Evolutionary conservation across 2,329 filamentous ascomycete species (phyloP), one percentile per base, ranked within the genome.

Genomic region (Alternaria panax): DNA sequence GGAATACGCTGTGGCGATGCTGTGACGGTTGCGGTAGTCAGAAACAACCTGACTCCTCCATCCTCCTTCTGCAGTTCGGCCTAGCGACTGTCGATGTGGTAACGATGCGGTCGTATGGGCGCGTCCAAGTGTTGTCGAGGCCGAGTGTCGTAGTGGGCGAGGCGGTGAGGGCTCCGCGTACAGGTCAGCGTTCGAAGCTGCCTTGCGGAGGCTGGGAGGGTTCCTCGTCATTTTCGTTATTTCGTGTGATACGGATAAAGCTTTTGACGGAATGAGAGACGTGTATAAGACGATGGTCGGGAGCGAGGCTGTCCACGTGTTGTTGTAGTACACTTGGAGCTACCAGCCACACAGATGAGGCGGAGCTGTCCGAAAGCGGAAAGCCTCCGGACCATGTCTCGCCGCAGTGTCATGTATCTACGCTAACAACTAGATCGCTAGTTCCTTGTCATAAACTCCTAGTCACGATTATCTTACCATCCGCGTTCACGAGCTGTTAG

Each of bases 111-210:
- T 74, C 2, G 74, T 77, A 46, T 73, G 72, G 24, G 73, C 66
- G 57, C 75, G 75, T 45, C 68, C 65, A 24, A 78, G 64, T 32
- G 62, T 71, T 45, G 64, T 71, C 47, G 67, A 67, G 50, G 57
- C 59, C 22, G 69, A 63, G 51, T 69, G 75, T 18, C 70, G 71
- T 32, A 71, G 68, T 28, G 70, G 69, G 27, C 63, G 68, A 12
- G 64, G 60, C 53, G 72, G 74, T 34, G 74, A 71, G 22, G 75
- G 74, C 48, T 77, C 74, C 14, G 74, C 69, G 64, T 76, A 78
- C 34, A 75, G 75, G 63, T 78, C 75, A 50, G 75, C 75, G 38
- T 70, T 77, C 8, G 76, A 78, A 11, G 72, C 69, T 7, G 72
- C 68, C 54, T 77, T 78, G 56, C 76, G 74, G 30, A 78, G 72